Evolutionary conservation across 2,329 filamentous ascomycete species (phyloP).

Genomic region (Leptographium wingfieldii): DNA sequence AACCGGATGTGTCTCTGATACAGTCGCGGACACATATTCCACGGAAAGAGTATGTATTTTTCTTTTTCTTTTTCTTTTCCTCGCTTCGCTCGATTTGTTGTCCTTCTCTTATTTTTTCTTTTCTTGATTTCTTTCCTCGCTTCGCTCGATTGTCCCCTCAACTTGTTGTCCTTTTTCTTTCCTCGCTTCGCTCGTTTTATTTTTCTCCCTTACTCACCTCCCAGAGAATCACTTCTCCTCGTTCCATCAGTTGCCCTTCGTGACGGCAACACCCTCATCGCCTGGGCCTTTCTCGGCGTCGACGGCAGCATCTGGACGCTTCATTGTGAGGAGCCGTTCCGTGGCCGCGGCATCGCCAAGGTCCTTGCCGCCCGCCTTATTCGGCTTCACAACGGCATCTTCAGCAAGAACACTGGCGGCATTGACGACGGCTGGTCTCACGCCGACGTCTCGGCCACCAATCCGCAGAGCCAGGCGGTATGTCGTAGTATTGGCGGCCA

Average conservation of each 20-base stretch:
- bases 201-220: conserved; percentile 14
- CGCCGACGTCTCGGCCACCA: conserved; percentile 52
- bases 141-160: neutral
- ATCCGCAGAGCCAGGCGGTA: conserved; percentile 46
- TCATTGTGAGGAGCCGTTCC: conserved; percentile 47
- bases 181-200: neutral
- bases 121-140: neutral
- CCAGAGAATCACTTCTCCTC: conserved; percentile 24
- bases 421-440: conserved; percentile 46
- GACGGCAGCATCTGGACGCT: conserved; percentile 50
- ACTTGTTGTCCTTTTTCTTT: neutral
- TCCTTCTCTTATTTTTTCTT: conserved; percentile 9
- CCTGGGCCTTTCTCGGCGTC: conserved; percentile 51
- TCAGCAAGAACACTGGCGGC: conserved; percentile 33
- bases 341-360: conserved; percentile 52
- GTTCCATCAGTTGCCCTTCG: conserved; percentile 36
- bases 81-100: neutral
- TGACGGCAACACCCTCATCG: conserved; percentile 33
- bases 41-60: conserved; percentile 33
- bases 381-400: conserved; percentile 31
- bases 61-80: neutral
- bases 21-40: conserved; percentile 42
- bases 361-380: conserved; percentile 46
- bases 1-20: conserved; percentile 44
- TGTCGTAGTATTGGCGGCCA: conserved; percentile 49